phyloP scores from a whole-genome alignment of 805 yeast species.

The Saturnispora kantuleensis region DNA sequence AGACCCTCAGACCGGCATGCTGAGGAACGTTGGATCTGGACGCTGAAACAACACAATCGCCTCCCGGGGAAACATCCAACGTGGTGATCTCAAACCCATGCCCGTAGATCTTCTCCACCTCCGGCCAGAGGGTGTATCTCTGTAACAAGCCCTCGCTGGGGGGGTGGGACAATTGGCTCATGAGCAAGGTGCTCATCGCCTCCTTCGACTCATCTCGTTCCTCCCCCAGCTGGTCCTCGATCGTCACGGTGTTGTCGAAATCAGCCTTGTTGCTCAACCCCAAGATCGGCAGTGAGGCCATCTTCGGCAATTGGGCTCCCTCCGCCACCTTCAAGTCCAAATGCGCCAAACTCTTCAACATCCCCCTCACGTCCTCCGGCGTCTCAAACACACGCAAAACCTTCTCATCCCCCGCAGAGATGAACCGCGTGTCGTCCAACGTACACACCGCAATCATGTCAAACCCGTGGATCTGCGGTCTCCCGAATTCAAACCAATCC shows the following conservation, averaged over 20 bases:
- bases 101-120: constrained; percentile 87
- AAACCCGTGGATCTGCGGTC: constrained; percentile 98
- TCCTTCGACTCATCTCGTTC: constrained; percentile 29
- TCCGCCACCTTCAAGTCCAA: background rate
- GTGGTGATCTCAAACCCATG: constrained; percentile 93
- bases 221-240: constrained; percentile 29
- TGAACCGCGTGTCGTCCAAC: constrained; percentile 51
- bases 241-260: constrained; percentile 34
- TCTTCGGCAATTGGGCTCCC: constrained; percentile 40
- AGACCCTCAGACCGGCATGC: constrained; percentile 80
- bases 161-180: constrained; percentile 40
- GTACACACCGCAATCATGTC: constrained; percentile 80
- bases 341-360: constrained; percentile 31
- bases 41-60: constrained; percentile 69
- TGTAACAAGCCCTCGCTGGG: constrained; percentile 90
- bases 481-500: constrained; percentile 81
- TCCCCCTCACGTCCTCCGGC: constrained; percentile 65
- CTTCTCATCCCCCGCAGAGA: constrained; percentile 96
- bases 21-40: constrained; percentile 76
- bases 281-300: constrained; percentile 85
- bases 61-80: constrained; percentile 59
- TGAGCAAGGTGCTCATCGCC: constrained; percentile 37
- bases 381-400: constrained; percentile 79
- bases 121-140: constrained; percentile 91
- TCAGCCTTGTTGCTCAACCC: constrained; percentile 90